Evolutionary conservation across 805 yeast species (phyloP).

Genomic region (Ogataea neopini): DNA sequence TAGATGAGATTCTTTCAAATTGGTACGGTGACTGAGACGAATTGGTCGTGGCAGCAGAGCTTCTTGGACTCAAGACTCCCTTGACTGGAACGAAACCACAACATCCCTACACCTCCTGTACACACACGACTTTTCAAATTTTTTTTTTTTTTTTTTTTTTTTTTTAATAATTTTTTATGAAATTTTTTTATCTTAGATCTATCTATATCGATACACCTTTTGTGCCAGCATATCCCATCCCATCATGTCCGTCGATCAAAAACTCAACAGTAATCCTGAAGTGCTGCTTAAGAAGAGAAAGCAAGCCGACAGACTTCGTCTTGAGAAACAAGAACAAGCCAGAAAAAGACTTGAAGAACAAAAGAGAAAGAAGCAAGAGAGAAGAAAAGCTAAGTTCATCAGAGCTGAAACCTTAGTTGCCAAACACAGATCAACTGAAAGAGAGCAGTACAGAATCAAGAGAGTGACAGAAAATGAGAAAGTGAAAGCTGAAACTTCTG

Average conservation of each 20-base stretch:
- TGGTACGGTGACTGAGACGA: too few species aligned
- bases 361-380: conserved; percentile 43
- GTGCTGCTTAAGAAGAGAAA: conserved; percentile 76
- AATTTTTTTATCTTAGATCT: conserved; percentile 5
- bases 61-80: too few species aligned
- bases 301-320: conserved; percentile 69
- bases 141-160: conserved; percentile 10
- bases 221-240: too few species aligned
- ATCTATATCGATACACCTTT: too few species aligned
- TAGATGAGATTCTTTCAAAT: too few species aligned
- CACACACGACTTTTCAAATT: conserved; percentile 4
- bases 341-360: conserved; percentile 49
- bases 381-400: conserved; percentile 54
- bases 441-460: conserved; percentile 68
- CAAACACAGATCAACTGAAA: conserved; percentile 59
- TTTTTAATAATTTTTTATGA: neutral
- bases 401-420: conserved; percentile 77
- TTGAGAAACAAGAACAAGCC: conserved; percentile 71
- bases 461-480: conserved; percentile 58
- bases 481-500: conserved; percentile 26
- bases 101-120: conserved; percentile 7
- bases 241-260: conserved; percentile 32
- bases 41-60: too few species aligned
- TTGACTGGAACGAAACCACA: too few species aligned
- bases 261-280: conserved; percentile 72